Evolutionary conservation across 164 flowering plant genomes (phyloP).

Genomic region (Tetracentron sinense): DNA sequence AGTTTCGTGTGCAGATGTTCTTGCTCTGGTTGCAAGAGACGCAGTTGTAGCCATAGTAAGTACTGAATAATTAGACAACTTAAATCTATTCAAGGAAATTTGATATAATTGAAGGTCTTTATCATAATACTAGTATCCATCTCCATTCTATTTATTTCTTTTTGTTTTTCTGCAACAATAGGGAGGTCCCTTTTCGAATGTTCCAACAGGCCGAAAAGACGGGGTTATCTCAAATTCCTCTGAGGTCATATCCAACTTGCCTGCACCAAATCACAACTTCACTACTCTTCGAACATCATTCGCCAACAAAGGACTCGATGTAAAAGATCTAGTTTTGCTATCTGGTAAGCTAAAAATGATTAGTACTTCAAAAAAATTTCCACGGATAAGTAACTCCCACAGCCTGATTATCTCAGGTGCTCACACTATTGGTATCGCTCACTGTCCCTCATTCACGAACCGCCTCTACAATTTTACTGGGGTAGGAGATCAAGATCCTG

Average conservation of each 20-base stretch:
- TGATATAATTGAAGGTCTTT: too few relatives aligned
- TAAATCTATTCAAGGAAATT: too few relatives aligned
- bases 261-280: constrained; percentile 27
- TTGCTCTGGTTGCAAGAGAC: constrained; percentile 54
- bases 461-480: constrained; percentile 53
- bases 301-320: constrained; percentile 21
- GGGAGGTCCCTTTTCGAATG: too few relatives aligned
- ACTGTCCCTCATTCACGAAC: constrained; percentile 31
- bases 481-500: constrained; percentile 37
- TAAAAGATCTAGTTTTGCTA: constrained; percentile 28
- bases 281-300: constrained; percentile 16
- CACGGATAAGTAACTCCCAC: background rate
- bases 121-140: too few relatives aligned
- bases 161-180: too few relatives aligned
- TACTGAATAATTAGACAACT: background rate
- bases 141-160: too few relatives aligned
- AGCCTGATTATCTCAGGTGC: constrained; percentile 31
- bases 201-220: constrained; percentile 52
- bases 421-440: constrained; percentile 53
- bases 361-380: background rate
- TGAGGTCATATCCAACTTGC: constrained; percentile 18
- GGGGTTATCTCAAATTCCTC: constrained; percentile 24
- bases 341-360: constrained; percentile 17
- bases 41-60: constrained; percentile 44
- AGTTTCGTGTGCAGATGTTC: constrained; percentile 64